Evolutionary conservation across 495 filamentous ascomycete species (phyloP), one percentile per base, ranked within the genome.

Genomic region (Copromyces sp.): DNA sequence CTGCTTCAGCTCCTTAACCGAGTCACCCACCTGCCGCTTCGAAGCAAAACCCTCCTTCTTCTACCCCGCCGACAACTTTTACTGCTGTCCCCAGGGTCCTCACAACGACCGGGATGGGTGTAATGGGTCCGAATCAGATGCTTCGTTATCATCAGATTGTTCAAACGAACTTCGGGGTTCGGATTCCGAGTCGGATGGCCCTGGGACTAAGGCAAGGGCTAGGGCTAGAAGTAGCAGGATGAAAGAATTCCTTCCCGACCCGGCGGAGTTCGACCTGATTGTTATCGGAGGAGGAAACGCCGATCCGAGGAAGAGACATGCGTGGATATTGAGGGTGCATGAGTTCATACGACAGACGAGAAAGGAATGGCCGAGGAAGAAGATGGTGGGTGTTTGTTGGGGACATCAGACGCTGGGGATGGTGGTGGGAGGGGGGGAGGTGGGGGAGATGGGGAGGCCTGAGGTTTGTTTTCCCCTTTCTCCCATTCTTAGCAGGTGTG

Each of bases 301-400:
- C 69, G 84, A 86, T 72, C 83, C 84, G 41, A 80, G 80, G 38
- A 82, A 81, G 70, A 77, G 69, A 9, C 80, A 84, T 68, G 72
- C 72, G 12, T 86, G 85, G 84, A 82, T 86, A 41, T 74, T 84
- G 29, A 78, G 82, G 41, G 79, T 85, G 11, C 83, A 84, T 68
- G 59, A 75, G 3, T 86, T 83, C 69, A 74, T 86, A 32, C 79
- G 80, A 20, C 78, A 77, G 38, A 74, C 82, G 8, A 81, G 82
- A n/a, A 69, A 42, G 8, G 68, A 80, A 38, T 76, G 77, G 71
- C 83, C 83, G 32, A 65, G 77, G 41, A 81, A 82, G 75, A 86
- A 86, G 74, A 69, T 86, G 41, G 71, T 81, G 12, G 82, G 83
- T 0, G 81, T 86, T 20, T 84, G 83, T 77, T 86, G 84, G 84